Percentiles rank a stretch among this genome's conserved stretches.
phyloP scores from a whole-genome alignment of 805 yeast genomes.

The Saturnispora galanensis region DNA sequence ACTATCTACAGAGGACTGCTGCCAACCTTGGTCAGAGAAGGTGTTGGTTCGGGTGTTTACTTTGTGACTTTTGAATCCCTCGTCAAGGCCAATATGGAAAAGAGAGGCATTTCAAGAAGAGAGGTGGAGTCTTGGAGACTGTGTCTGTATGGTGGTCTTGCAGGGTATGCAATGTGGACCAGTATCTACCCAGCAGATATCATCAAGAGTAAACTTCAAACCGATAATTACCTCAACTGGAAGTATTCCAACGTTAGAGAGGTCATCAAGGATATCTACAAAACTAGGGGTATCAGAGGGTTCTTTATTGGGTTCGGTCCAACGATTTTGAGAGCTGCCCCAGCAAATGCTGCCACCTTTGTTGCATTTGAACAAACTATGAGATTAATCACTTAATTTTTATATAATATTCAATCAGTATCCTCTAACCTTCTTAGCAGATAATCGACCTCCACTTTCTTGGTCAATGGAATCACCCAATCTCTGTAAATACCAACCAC shows the following conservation, averaged over 20 bases:
- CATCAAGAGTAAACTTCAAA: slow-evolving; percentile 80
- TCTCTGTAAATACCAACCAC: slow-evolving; percentile 79
- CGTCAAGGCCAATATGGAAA: slow-evolving; percentile 53
- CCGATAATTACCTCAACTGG: slow-evolving; percentile 54
- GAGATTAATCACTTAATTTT: slow-evolving; percentile 41
- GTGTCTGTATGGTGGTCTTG: slow-evolving; percentile 80
- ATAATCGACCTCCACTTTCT: slow-evolving; percentile 91
- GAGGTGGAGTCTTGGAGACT: slow-evolving; percentile 83
- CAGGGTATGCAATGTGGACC: slow-evolving; percentile 88
- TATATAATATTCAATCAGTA: slow-evolving; percentile 12
- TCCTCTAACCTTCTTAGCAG: slow-evolving; percentile 74
- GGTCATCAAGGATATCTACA: slow-evolving; percentile 46
- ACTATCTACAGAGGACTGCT: slow-evolving; percentile 64
- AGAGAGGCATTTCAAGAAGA: slow-evolving; percentile 39
- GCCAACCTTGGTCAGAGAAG: slow-evolving; percentile 79
- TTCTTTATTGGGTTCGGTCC: slow-evolving; percentile 89
- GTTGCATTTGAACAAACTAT: slow-evolving; percentile 86
- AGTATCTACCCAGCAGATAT: slow-evolving; percentile 84
- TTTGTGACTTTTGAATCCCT: slow-evolving; percentile 87
- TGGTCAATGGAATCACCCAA: slow-evolving; percentile 86
- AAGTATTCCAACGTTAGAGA: slow-evolving; percentile 47
- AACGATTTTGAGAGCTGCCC: slow-evolving; percentile 91
- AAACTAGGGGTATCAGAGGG: slow-evolving; percentile 59
- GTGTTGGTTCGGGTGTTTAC: slow-evolving; percentile 80
- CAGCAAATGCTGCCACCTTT: slow-evolving; percentile 96